Evolutionary conservation across 2,329 filamentous ascomycete species (phyloP), one percentile per base, ranked within the genome.

Genomic region (Calonectria henricotiae): DNA sequence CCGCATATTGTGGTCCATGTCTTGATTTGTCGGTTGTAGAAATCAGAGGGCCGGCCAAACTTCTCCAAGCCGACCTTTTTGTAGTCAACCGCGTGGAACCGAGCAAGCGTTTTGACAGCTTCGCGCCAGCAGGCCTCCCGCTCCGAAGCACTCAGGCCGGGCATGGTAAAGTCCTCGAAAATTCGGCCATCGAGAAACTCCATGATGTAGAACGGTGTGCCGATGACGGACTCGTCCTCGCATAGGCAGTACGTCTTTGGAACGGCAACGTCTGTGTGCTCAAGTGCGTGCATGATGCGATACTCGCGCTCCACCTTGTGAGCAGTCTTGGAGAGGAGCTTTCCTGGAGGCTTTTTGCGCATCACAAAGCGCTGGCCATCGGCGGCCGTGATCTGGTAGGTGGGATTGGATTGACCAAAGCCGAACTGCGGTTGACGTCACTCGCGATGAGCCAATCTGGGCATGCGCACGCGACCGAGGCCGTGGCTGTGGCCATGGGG

Each of bases 261-360:
- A 0, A 98, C 94, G 0, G 95, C 94, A 9, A 98, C 95, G 80
- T 94, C 91, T 23, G 94, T 97, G 65, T 85, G 73, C 66, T 91
- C 90, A 37, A 98, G 88, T 3, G 96, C 95, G 80, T 94, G 90
- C 79, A 98, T 93, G 79, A 98, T 93, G 78, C 92, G 91, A 85
- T 96, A 96, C 84, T 99, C 96, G 77, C 96, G 93, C 85, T 99
- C 96, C 79, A 99, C 96, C 82, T 96, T 93, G 86, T 99, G 96
- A 11, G 96, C 96, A 2, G 96, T 96, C 85, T 95, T 94, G 77
- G 94, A 98, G 61, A 98, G 88, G 44, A 99, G 91, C 84, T 92
- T 91, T 73, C 96, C 96, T n/a, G 96, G 96, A 0, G 96, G 96
- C 85, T 98, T 98, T 89, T 99, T 98, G 81, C 96, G 94, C 86